Base-by-base conservation (phyloP, 2,329 filamentous ascomycete genomes). In the Cladophialophora immunda region DNA sequence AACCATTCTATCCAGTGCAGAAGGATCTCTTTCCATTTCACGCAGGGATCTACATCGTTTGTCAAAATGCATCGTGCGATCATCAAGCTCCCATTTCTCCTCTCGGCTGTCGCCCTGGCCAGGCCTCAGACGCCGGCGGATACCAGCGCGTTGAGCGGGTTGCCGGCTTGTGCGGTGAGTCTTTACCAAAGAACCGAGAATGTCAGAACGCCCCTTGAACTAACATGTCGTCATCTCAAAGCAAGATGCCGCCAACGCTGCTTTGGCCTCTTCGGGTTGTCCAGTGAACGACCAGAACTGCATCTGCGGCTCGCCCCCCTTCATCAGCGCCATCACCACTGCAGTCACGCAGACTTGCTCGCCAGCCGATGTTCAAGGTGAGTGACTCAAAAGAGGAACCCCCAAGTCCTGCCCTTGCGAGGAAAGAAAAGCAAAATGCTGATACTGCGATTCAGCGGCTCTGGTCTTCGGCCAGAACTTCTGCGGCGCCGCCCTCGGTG, bases 91-190 rank as follows among this genome's bases (percentile, higher is more conserved):
- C 30, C 67, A 9, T 27, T 67, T 15, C 38, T 66, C 17, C 53
- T 68, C 6, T 45, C 66, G 25, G 45, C 45, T 25, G 22, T 70
- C 1, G 61, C 63, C 4, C 52, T 66, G 6, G 68, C 64, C 22
- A 61, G n/a, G 17, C 65, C 66, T n/a, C 68, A 70, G 29, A 38
- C 62, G n/a, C 29, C 41, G 9, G 32, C 29, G 8, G 60, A 63
- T 27, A 60, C 60, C 11, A 62, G 63, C 13, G 60, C 58, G 11
- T 53, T 70, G 30, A 63, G 54, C n/a, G 63, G 59, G 19, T 54
- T 70, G 13, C 68, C 68, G 19, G 58, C 63, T n/a, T 70, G 68
- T 58, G 68, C 66, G 36, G 68, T 70, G 62, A 68, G 68, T 69
- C 9, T n/a, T 53, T 19, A 22, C 41, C 25, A 19, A 50, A 25